phyloP scores from a whole-genome alignment of 2,329 filamentous ascomycete species.

The Cladosporium phlei region DNA sequence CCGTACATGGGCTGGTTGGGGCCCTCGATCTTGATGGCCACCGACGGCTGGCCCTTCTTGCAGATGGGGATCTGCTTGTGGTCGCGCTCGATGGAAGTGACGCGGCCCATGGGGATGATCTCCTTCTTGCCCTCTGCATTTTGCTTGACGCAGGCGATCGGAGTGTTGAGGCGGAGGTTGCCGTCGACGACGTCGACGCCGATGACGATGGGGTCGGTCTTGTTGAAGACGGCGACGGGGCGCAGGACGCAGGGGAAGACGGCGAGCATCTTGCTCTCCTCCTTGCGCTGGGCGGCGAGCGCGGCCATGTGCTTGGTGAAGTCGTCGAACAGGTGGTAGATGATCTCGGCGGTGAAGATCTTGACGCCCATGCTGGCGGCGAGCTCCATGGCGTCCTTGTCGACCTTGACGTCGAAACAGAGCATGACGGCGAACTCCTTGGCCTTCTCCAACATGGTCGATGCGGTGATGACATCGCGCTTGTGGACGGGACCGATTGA shows the following conservation, averaged over 20 bases:
- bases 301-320: constrained; percentile 94
- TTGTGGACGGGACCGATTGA: constrained; percentile 97
- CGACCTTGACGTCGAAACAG: constrained; percentile 98
- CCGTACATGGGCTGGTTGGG: constrained; percentile 89
- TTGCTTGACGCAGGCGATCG: constrained; percentile 78
- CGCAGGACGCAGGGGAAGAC: constrained; percentile 94
- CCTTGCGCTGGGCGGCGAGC: constrained; percentile 85
- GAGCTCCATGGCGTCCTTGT: constrained; percentile 88
- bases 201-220: constrained; percentile 89
- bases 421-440: constrained; percentile 98
- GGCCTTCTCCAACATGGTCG: constrained; percentile 92
- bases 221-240: constrained; percentile 95
- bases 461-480: constrained; percentile 90
- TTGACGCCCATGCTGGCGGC: constrained; percentile 93
- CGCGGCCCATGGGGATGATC: constrained; percentile 79
- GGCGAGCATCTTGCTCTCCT: constrained; percentile 89
- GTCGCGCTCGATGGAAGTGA: constrained; percentile 94
- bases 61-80: constrained; percentile 90
- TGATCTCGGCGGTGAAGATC: constrained; percentile 97
- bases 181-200: constrained; percentile 96
- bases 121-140: constrained; percentile 77
- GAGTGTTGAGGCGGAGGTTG: constrained; percentile 78
- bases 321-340: constrained; percentile 95
- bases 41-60: constrained; percentile 95
- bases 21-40: constrained; percentile 96